phyloP scores from a whole-genome alignment of 2,329 filamentous ascomycete genomes.

The Trichoderma endophyticum region DNA sequence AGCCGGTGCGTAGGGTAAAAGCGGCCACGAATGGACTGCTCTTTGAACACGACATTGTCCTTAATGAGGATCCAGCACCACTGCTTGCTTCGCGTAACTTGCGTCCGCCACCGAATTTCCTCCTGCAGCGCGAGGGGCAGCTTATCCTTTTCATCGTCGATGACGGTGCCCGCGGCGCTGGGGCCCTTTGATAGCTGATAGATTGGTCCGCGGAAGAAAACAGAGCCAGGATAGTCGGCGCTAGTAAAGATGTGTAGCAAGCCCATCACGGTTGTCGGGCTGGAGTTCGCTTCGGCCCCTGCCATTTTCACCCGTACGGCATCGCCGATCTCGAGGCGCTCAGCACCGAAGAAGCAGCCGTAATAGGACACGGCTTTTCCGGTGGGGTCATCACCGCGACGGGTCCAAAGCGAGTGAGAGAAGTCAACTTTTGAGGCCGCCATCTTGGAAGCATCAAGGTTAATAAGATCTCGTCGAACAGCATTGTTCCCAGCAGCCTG shows the following conservation, averaged over 20 bases:
- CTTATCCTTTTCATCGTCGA: slow-evolving; percentile 39
- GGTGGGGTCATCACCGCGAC: slow-evolving; percentile 30
- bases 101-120: slow-evolving; percentile 40
- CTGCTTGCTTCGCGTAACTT: slow-evolving; percentile 31
- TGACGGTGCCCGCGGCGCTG: slow-evolving; percentile 26
- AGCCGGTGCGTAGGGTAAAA: slow-evolving; percentile 57
- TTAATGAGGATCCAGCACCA: slow-evolving; percentile 41
- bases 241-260: slow-evolving; percentile 40
- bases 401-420: slow-evolving; percentile 49
- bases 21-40: slow-evolving; percentile 49
- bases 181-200: slow-evolving; percentile 36
- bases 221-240: slow-evolving; percentile 33
- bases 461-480: slow-evolving; percentile 40
- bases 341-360: slow-evolving; percentile 50
- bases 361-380: slow-evolving; percentile 39
- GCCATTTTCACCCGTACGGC: slow-evolving; percentile 47
- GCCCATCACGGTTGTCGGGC: slow-evolving; percentile 36
- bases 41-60: slow-evolving; percentile 47
- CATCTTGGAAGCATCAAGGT: slow-evolving; percentile 51
- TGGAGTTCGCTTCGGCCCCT: slow-evolving; percentile 35
- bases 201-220: slow-evolving; percentile 42
- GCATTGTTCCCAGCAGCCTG: slow-evolving; percentile 32
- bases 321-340: slow-evolving; percentile 47
- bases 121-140: slow-evolving; percentile 42
- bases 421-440: slow-evolving; percentile 48